Conservation (phyloP, 1,284 basidiomycete genomes). For the Sporisorium sorghi region DNA sequence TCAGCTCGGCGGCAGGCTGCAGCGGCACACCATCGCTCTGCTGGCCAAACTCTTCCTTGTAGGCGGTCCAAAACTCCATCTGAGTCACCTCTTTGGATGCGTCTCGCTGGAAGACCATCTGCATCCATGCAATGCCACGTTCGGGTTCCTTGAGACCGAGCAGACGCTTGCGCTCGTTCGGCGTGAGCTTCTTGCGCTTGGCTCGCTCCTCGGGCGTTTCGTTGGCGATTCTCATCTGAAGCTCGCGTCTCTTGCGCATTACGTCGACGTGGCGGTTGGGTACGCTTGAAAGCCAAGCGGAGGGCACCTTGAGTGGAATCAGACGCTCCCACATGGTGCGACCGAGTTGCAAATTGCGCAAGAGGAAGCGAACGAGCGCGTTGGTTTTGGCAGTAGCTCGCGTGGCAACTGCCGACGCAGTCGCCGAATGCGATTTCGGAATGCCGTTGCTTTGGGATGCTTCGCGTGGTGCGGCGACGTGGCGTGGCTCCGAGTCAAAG, state of each 20-base stretch:
- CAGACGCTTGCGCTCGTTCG: conserved; percentile 39
- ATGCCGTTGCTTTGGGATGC: too few species aligned
- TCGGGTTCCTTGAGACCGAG: conserved; percentile 56
- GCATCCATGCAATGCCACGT: conserved; percentile 73
- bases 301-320: conserved; percentile 35
- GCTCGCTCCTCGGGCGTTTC: conserved; percentile 51
- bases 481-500: background rate
- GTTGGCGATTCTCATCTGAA: conserved; percentile 26
- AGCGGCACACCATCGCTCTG: conserved; percentile 72
- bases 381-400: conserved; percentile 31
- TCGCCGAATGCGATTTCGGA: background rate
- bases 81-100: conserved; percentile 82
- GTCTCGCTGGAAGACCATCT: conserved; percentile 78
- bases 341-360: conserved; percentile 55
- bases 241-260: conserved; percentile 40
- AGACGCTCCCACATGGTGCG: conserved; percentile 60
- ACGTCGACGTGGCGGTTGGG: conserved; percentile 24
- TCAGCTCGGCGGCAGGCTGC: conserved; percentile 84
- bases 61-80: conserved; percentile 88
- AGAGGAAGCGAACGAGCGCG: conserved; percentile 46
- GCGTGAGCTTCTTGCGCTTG: conserved; percentile 46
- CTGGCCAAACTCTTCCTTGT: conserved; percentile 75
- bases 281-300: conserved; percentile 31
- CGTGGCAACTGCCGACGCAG: background rate
- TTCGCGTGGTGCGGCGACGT: too few species aligned